phyloP scores from a whole-genome alignment of 306 rosid genomes.

The Cicer bijugum region DNA sequence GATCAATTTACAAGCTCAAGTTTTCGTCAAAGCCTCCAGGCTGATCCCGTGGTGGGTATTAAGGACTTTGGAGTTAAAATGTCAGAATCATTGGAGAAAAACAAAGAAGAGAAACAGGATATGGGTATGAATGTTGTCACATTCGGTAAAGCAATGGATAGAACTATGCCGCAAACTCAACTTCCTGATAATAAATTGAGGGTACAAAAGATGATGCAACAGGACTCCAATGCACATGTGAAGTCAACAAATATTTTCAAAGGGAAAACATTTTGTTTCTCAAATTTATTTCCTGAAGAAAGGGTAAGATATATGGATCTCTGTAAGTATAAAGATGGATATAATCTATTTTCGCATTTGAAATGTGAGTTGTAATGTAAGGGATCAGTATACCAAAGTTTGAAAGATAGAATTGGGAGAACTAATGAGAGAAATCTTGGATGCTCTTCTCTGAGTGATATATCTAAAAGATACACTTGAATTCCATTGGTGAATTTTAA shows the following conservation, averaged over 20 bases:
- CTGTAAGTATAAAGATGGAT: constrained; percentile 17
- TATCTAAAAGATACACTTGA: not conserved
- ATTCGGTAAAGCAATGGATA: constrained; percentile 48
- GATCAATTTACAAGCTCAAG: constrained; percentile 58
- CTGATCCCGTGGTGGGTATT: constrained; percentile 46
- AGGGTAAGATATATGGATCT: constrained; percentile 60
- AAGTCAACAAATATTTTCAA: constrained; percentile 63
- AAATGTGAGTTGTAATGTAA: constrained; percentile 29
- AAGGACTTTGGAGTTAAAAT: constrained; percentile 50
- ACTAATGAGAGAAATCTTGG: not conserved
- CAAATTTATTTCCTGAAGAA: constrained; percentile 78
- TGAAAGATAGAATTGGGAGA: constrained; percentile 25
- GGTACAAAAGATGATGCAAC: constrained; percentile 48
- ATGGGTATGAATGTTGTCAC: constrained; percentile 47
- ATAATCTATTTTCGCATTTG: constrained; percentile 14
- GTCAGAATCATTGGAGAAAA: constrained; percentile 53
- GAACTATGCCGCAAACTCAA: constrained; percentile 51
- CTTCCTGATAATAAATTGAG: constrained; percentile 50
- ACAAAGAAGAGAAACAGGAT: constrained; percentile 52
- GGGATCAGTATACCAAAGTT: constrained; percentile 14
- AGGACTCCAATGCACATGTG: constrained; percentile 49
- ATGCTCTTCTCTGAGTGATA: too few relatives aligned
- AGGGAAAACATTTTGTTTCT: constrained; percentile 72
- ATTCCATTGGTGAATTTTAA: constrained; percentile 17
- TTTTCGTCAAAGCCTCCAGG: constrained; percentile 52